Conservation (phyloP, 192 early-diverging fungal genomes). For the Chytriomyces sp. region DNA sequence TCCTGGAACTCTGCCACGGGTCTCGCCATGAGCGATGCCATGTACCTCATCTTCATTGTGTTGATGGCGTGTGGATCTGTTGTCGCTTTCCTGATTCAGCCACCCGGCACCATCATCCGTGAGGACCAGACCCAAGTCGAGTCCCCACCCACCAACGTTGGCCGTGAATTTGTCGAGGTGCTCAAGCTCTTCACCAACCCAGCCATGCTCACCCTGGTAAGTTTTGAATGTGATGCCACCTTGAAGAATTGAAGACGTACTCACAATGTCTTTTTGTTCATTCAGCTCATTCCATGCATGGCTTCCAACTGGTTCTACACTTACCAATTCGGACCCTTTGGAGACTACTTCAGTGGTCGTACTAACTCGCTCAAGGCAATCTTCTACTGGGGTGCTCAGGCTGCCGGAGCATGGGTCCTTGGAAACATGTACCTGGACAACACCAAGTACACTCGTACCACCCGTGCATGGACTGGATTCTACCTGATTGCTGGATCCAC, state of each 20-base stretch:
- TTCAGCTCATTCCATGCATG: conserved; percentile 57
- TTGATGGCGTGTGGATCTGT: conserved; percentile 52
- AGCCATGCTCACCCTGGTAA: too few relatives aligned
- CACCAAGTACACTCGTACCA: conserved; percentile 56
- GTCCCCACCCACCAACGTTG: conserved; percentile 67
- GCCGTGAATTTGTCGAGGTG: conserved; percentile 57
- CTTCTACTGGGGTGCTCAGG: conserved; percentile 30
- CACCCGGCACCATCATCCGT: conserved; percentile 66
- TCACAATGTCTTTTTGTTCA: too few relatives aligned
- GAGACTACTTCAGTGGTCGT: conserved; percentile 28
- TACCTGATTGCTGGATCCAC: conserved; percentile 29
- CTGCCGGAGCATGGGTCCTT: conserved; percentile 29
- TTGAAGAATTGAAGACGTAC: too few relatives aligned
- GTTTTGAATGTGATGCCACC: too few relatives aligned
- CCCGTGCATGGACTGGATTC: conserved; percentile 62
- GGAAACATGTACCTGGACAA: conserved; percentile 57
- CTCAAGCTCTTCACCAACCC: conserved; percentile 70
- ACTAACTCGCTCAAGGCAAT: conserved; percentile 28
- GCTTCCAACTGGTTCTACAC: conserved; percentile 85
- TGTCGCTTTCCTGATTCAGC: conserved; percentile 61
- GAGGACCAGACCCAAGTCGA: conserved; percentile 67
- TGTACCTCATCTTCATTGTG: conserved; percentile 75
- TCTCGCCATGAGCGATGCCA: conserved; percentile 62
- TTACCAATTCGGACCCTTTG: conserved; percentile 64
- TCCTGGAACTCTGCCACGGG: conserved; percentile 58